Percentiles rank a stretch among this genome's conserved stretches.
These are phyloP conservation scores for Psilocybe mexicana DNA, from an alignment of 1,284 basidiomycete species.

Conservation along the genomic window DNA sequence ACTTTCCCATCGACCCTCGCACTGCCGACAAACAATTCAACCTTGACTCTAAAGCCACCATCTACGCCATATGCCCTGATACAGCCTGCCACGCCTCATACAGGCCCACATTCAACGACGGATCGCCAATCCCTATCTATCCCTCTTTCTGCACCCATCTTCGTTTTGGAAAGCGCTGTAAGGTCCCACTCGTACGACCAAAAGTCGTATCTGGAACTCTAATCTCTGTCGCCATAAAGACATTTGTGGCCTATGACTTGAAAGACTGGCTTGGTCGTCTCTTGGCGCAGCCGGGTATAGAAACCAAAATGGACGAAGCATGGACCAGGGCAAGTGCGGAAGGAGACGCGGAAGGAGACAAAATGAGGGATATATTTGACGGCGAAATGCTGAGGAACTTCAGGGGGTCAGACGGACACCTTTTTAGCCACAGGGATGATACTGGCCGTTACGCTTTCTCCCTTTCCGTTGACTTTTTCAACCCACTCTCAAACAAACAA, in stretches of 20 bases:
- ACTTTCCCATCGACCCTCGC: constrained; percentile 20
- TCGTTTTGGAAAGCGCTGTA: neutral
- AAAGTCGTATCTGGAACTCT: neutral
- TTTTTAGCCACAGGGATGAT: constrained; percentile 6
- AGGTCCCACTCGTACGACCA: neutral
- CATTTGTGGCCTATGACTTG: constrained; percentile 5
- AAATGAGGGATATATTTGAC: constrained; percentile 15
- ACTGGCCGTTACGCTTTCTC: constrained; percentile 10
- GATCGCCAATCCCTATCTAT: constrained; percentile 15
- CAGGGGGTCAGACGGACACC: constrained; percentile 10
- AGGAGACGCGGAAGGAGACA: neutral
- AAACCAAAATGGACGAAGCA: constrained; percentile 11
- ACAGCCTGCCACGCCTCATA: constrained; percentile 16
- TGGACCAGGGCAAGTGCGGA: neutral
- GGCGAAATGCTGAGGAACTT: constrained; percentile 5
- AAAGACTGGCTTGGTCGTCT: constrained; percentile 14
- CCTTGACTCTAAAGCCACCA: constrained; percentile 15
- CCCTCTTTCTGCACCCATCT: constrained; percentile 4
- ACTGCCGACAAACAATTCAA: constrained; percentile 13
- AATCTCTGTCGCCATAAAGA: constrained; percentile 7
- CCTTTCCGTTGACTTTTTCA: constrained; percentile 29
- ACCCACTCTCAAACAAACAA: constrained; percentile 27
- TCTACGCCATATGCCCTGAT: constrained; percentile 13
- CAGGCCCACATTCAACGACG: constrained; percentile 7
- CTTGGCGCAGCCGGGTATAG: constrained; percentile 5